These are phyloP conservation scores for Nissolia schottii DNA, from an alignment of 306 rosid species.

Conservation along the genomic window DNA sequence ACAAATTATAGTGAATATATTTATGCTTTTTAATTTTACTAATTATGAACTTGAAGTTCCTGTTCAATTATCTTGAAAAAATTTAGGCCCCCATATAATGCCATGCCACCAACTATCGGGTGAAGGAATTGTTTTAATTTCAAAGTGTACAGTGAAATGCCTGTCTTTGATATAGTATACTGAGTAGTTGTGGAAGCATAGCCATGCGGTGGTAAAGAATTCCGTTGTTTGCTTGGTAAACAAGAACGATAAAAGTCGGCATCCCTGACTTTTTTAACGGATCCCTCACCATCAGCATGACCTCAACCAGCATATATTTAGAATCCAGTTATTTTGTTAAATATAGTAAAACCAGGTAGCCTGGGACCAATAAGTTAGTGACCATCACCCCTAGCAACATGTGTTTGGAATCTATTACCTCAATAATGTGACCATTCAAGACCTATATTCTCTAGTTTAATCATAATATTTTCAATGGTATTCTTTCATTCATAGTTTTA, in stretches of 20 bases:
- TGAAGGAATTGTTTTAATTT: not conserved
- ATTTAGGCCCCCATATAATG: not conserved
- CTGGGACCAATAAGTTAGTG: not conserved
- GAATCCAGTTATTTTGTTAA: conserved; percentile 8
- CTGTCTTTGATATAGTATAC: not conserved
- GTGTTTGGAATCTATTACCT: not conserved
- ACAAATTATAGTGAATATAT: not conserved
- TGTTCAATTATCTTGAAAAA: conserved; percentile 6
- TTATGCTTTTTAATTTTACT: not conserved
- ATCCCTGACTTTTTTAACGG: not conserved
- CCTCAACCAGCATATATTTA: not conserved
- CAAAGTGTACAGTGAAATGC: not conserved
- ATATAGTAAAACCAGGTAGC: conserved; percentile 1
- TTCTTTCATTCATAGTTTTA: conserved; percentile 11
- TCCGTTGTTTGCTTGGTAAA: not conserved
- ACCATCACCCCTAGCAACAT: conserved; percentile 1
- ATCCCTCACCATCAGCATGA: not conserved
- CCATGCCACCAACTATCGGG: not conserved
- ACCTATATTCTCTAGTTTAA: conserved; percentile 14
- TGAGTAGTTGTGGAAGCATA: not conserved
- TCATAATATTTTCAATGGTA: not conserved
- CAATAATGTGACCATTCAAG: not conserved
- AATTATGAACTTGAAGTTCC: not conserved
- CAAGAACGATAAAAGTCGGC: not conserved
- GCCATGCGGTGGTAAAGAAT: not conserved